Base-by-base conservation (phyloP, 148 eudicot species). In the Chenopodium quinoa region DNA sequence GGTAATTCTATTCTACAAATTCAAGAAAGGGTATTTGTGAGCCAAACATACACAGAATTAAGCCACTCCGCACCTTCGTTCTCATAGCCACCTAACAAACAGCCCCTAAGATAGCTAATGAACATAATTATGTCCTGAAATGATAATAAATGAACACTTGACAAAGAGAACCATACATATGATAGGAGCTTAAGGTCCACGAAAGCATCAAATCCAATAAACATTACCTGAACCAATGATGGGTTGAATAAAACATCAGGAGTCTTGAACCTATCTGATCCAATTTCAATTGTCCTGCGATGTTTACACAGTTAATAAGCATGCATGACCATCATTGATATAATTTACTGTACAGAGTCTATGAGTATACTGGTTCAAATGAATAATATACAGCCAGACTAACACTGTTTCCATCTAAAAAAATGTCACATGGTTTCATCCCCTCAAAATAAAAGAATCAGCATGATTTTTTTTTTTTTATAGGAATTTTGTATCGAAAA, bases 221-320 rank as follows among this genome's bases (percentile, higher is more conserved):
- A 73, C 84, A 89, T 73, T 23, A 96, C 99, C 91, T 88, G 91
- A 88, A 82, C 97, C 89, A 96, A 88, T 78, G 97, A 89, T 58
- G 99, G 99, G 83, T 94, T 96, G 88, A 96, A 96, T 60, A 96
- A 84, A n/a, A 96, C 88, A 88, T 96, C 99, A 76, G 99, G 99
- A 78, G 89, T 94, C 90, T 96, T 96, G 89, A 95, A 95, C 85
- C 96, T 95, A 82, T 95, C 98, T 77, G 99, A 85, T 79, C 99
- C 99, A 82, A 96, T 92, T 89, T 96, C 99, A 69, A 96, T 96
- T 62, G 95, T 92, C 92, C 99, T 96, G 89, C 31, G 77, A 85
- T 7, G 82, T 9, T 77, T 77, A 25, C 78, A 79, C 25, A 77
- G 77, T 40, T 56, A 56, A 79, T 67, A 56, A 78, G 79, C 47